Base-by-base conservation (phyloP, 179 eudicot genomes). In the Vitellaria paradoxa region DNA sequence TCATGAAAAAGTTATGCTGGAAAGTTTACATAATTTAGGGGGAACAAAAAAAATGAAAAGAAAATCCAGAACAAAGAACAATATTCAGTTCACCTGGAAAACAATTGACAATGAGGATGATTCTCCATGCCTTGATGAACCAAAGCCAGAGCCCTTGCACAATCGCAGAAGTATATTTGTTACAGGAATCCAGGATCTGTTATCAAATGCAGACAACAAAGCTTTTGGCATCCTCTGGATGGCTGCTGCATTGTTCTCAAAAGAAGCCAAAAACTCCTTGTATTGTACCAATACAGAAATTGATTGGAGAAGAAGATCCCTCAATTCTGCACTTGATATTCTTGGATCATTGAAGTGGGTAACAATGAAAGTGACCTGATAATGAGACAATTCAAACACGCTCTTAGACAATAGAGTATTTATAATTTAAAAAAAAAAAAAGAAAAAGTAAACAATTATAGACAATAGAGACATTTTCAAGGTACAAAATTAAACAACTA, bases 71-170 rank as follows among this genome's bases (percentile, higher is more conserved):
- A 56, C 23, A 60, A 57, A 67, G 52, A 42, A 72, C 77, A 77
- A 50, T 5, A 69, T 18, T 77, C 42, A 18, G 59, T 9, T 56
- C 73, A 90, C 98, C 90, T 88, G 97, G 83, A 91, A 94, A 77
- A 87, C 79, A 72, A 85, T 81, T 14, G 96, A 89, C 67, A 92
- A 84, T 8, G 94, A 88, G 73, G 98, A 94, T 17, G 97, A 86
- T 75, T 91, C 97, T 40, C 96, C 98, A 77, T 84, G 86, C 79
- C 86, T 91, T 63, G 96, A 88, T 79, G 87, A 90, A 62, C 95
- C 93, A 84, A 89, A 94, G 65, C 97, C 98, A 73, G 90, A 91
- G 73, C 97, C 97, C 78, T 94, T 94, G 90, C 98, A 92, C 84
- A 94, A 78, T 42, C 96, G 87, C 69, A 94, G 81, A 81, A 94